Evolutionary conservation across 2,329 filamentous ascomycete species (phyloP), one percentile per base, ranked within the genome.

Genomic region (Fusarium goolgardi): DNA sequence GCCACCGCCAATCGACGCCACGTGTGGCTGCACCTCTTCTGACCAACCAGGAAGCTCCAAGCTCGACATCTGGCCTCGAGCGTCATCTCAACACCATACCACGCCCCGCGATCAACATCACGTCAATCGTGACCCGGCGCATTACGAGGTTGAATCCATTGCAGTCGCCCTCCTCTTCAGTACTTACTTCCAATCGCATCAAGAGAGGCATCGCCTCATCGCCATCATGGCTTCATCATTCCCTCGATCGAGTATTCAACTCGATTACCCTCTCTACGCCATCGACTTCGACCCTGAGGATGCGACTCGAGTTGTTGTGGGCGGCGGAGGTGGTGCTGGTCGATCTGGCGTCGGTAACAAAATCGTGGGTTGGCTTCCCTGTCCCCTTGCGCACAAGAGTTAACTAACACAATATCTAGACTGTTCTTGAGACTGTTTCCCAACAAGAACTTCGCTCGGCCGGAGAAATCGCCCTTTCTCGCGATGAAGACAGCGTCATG

Each of bases 211-310:
- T 66, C 56, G 59, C 68, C 55, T 61, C 63, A 46, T 31, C 32
- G 35, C 55, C 67, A 59, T 20, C 56, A 82, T 82, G 81, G 74
- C 79, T 54, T 74, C 77, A 50, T 74, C 76, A 23, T 78, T 88
- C 65, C 79, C 80, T 55, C 79, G 79, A 62, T 86, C 90, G 63
- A 90, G 88, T 78, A 82, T 88, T 71, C 88, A 88, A 57, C 86
- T 96, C 69, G 87, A 89, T 59, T 97, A 95, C 79, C 94, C 94
- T 49, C 86, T 97, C 61, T 97, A 94, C 78, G 89, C 91, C 57
- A 91, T 93, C 77, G 94, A 94, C 75, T 97, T 97, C 78, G 93
- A 97, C 76, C 92, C 91, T 52, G 86, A 90, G 74, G 89, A 96
- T 81, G 86, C 90, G 62, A 87, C 87, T 67, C 89, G 90, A 67